Base-by-base conservation (phyloP, 108 stramenopile genomes). In the Cylindrotheca closterium region DNA sequence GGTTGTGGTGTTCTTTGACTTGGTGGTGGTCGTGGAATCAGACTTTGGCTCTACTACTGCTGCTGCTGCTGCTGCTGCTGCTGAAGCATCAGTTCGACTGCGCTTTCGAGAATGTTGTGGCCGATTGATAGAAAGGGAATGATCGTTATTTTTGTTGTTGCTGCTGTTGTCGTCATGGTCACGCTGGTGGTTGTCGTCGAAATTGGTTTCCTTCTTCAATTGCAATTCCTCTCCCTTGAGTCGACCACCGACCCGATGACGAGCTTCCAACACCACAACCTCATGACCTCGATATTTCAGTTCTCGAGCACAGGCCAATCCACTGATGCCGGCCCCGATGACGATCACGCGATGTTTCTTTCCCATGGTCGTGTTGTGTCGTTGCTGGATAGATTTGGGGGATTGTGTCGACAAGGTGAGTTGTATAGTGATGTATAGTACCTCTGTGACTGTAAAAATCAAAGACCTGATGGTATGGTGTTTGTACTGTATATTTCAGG, bases 271-370 rank as follows among this genome's bases (percentile, higher is more conserved):
- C 1, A 92, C 82, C 51, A 88, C 67, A 7, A 92, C 91, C 26
- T 88, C 73, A 63, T 92, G 84, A 19, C 85, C 70, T 15, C 91
- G 76, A 31, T 87, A 83, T 30, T 70, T 64, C 26, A 92, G 47
- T 67, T 92, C 91, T 17, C 87, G 74, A 34, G 91, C 85, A 67
- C 83, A 84, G 1, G 91, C 85, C 63, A 92, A 60, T 18, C 91
- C 91, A 1, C 83, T 69, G 19, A 87, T 80, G 2, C 91, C 91
- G 10, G 83, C 85, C 12, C 91, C 91, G 26, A 92, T 71, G 2
- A 92, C 74, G 25, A 92, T 78, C 3, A 88, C 83, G 8, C 78
- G 76, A 19, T 81, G 79, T 17, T 64, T 47, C 10, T 47, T 29
- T 22, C 1, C 2, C 21, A 25, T 52, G 2, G 19, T 15, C 15